Evolutionary conservation across 2,329 filamentous ascomycete genomes (phyloP).

Genomic region (Lachnellula cervina): DNA sequence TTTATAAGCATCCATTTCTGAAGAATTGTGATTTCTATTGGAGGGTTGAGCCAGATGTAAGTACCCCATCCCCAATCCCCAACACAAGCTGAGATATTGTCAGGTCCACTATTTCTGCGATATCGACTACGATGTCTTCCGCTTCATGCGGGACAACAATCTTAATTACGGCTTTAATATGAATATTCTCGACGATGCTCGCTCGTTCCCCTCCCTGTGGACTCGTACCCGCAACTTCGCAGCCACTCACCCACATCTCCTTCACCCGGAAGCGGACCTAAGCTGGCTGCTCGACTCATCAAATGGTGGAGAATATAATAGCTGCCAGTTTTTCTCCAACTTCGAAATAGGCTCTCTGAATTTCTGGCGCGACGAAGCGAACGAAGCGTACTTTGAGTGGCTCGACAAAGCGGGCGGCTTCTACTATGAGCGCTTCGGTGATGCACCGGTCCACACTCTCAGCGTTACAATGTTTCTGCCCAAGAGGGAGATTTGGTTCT

Average conservation of each 20-base stretch:
- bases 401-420: constrained; percentile 89
- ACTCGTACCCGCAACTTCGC: constrained; percentile 90
- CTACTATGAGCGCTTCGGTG: constrained; percentile 97
- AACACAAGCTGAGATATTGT: constrained; percentile 7
- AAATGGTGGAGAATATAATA: constrained; percentile 83
- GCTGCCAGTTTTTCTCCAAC: constrained; percentile 99
- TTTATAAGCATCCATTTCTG: constrained; percentile 73
- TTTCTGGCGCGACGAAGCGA: constrained; percentile 82
- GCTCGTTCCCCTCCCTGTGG: constrained; percentile 91
- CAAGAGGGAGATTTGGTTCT: constrained; percentile 93
- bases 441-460: constrained; percentile 94
- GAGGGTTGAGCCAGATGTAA: constrained; percentile 56
- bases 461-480: constrained; percentile 78
- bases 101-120: constrained; percentile 51
- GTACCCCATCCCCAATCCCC: constrained; percentile 18
- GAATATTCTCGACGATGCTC: constrained; percentile 90
- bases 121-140: constrained; percentile 81
- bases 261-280: constrained; percentile 77
- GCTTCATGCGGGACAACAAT: constrained; percentile 78
- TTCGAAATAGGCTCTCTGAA: constrained; percentile 91
- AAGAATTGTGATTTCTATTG: constrained; percentile 56
- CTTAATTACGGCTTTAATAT: constrained; percentile 76
- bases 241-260: constrained; percentile 76
- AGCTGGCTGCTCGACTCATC: constrained; percentile 78
- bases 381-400: constrained; percentile 82